Conservation (phyloP, 2,329 filamentous ascomycete genomes). For the Aaosphaeria pasadenensis region DNA sequence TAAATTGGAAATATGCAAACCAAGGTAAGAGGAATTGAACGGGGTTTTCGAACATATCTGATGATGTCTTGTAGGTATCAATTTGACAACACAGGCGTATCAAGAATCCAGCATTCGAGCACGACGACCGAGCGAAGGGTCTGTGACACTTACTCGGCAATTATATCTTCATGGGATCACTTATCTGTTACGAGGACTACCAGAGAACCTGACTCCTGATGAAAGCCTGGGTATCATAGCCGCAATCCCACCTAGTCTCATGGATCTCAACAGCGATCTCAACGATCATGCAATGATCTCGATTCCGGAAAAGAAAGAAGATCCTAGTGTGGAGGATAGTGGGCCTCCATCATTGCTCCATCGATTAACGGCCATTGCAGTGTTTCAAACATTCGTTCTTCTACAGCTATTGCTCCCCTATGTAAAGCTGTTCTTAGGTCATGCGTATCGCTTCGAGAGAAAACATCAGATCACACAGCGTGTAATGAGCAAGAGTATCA, state of each 20-base stretch:
- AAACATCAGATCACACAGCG: constrained; percentile 63
- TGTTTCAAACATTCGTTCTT: constrained; percentile 59
- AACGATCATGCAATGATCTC: constrained; percentile 15
- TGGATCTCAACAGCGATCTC: constrained; percentile 9
- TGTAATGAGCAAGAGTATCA: constrained; percentile 51
- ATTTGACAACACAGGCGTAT: constrained; percentile 45
- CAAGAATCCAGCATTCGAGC: constrained; percentile 42
- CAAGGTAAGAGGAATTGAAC: constrained; percentile 38
- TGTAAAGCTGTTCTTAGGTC: constrained; percentile 51
- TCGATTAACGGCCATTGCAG: constrained; percentile 53
- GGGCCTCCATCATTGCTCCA: constrained; percentile 54
- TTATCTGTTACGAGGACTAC: constrained; percentile 63
- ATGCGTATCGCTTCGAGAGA: constrained; percentile 62
- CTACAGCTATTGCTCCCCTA: constrained; percentile 62
- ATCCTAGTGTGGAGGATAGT: constrained; percentile 4
- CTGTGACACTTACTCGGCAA: constrained; percentile 54
- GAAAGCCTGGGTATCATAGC: constrained; percentile 54
- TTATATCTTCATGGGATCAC: constrained; percentile 63
- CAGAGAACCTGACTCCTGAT: constrained; percentile 53
- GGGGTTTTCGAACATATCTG: neutral
- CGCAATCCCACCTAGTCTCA: constrained; percentile 45
- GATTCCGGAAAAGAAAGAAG: constrained; percentile 6
- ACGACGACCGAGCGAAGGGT: constrained; percentile 27
- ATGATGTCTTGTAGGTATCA: constrained; percentile 39
- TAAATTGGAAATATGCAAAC: constrained; percentile 52